phyloP scores from a whole-genome alignment of 169 alveolate species.

The Babesia sp. region DNA sequence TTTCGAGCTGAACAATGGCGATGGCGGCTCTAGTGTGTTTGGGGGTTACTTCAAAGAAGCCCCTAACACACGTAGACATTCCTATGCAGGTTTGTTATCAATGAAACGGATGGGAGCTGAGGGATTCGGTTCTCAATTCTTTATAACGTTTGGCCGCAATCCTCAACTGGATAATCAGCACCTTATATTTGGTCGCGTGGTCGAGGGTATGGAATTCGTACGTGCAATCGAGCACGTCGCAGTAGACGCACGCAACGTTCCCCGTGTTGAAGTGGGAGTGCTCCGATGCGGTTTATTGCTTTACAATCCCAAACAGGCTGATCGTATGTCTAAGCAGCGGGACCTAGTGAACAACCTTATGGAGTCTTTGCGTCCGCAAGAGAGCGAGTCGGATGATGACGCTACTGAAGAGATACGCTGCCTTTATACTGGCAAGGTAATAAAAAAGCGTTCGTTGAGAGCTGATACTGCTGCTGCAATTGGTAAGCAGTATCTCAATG shows the following conservation, averaged over 20 bases:
- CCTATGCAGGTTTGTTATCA: constrained; percentile 85
- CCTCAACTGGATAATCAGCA: constrained; percentile 84
- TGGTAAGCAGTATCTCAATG: constrained; percentile 49
- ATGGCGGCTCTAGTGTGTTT: constrained; percentile 89
- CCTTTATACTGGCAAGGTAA: constrained; percentile 36
- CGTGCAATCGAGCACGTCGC: constrained; percentile 87
- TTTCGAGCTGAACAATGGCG: constrained; percentile 87
- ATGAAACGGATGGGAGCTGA: constrained; percentile 85
- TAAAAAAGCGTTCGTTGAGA: constrained; percentile 20
- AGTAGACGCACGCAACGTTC: constrained; percentile 76
- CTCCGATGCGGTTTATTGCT: constrained; percentile 78
- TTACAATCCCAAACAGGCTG: constrained; percentile 23
- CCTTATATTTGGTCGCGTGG: constrained; percentile 87
- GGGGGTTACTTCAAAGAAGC: constrained; percentile 86
- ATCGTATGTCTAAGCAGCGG: constrained; percentile 60
- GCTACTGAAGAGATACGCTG: constrained; percentile 22
- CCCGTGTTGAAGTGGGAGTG: constrained; percentile 82
- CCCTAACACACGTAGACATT: constrained; percentile 80
- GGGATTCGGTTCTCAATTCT: constrained; percentile 81
- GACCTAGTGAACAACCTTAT: constrained; percentile 55
- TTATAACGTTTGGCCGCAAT: constrained; percentile 82
- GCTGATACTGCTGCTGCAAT: constrained; percentile 42
- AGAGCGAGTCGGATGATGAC: constrained; percentile 32
- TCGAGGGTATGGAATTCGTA: constrained; percentile 89
- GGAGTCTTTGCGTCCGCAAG: constrained; percentile 29